Conservation (phyloP, 495 filamentous ascomycete species). For the Pseudotulostoma volvatum region DNA sequence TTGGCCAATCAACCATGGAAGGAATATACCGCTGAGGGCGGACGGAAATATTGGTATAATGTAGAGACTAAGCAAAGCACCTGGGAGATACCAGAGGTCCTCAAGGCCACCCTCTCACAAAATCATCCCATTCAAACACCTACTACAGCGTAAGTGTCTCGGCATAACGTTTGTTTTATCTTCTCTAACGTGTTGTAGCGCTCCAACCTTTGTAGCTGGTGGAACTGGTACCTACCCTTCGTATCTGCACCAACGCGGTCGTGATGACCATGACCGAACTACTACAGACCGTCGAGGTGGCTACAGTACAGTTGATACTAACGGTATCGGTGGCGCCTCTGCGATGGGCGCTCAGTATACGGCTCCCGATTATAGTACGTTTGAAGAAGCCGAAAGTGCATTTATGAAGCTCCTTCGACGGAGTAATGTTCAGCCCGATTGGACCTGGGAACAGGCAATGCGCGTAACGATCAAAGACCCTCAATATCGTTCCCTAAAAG, state of each 20-base stretch:
- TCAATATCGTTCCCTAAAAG: constrained; percentile 84
- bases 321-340: constrained; percentile 42
- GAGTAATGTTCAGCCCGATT: constrained; percentile 71
- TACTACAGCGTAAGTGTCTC: constrained; percentile 45
- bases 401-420: constrained; percentile 84
- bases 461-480: constrained; percentile 81
- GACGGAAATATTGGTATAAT: constrained; percentile 88
- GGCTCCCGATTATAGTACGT: constrained; percentile 70
- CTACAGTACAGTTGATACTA: constrained; percentile 37
- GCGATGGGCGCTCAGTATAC: constrained; percentile 44
- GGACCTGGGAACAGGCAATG: constrained; percentile 85
- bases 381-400: constrained; percentile 85
- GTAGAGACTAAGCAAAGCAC: constrained; percentile 79
- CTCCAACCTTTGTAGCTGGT: constrained; percentile 51
- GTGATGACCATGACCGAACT: constrained; percentile 41
- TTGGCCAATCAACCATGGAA: constrained; percentile 79
- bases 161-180: too few relatives aligned
- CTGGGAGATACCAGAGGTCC: constrained; percentile 85
- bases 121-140: constrained; percentile 27
- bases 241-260: constrained; percentile 30
- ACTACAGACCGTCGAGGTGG: constrained; percentile 51
- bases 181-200: constrained; percentile 31
- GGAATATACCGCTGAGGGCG: constrained; percentile 73
- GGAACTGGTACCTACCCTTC: constrained; percentile 39
- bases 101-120: constrained; percentile 62